Evolutionary conservation across 1,284 basidiomycete species (phyloP).

Genomic region (Phellinidium pouzarii): DNA sequence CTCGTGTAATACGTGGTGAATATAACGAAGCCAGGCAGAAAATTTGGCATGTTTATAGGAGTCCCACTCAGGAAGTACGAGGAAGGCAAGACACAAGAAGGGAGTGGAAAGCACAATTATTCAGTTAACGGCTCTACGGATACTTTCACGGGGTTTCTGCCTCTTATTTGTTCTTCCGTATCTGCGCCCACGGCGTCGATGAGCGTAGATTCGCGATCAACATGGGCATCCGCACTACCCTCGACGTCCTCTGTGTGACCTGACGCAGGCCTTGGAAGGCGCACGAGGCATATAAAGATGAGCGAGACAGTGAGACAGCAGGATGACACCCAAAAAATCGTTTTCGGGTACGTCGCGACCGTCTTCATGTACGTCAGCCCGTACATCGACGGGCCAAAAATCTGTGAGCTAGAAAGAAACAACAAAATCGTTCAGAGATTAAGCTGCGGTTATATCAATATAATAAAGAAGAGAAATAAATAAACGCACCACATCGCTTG

Average conservation of each 20-base stretch:
- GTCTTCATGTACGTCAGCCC: conserved; percentile 55
- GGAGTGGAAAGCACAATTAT: too few species aligned
- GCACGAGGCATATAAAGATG: conserved; percentile 32
- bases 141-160: not conserved
- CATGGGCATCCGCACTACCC: not conserved
- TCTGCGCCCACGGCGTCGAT: conserved; percentile 3
- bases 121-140: not conserved
- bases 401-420: conserved; percentile 34
- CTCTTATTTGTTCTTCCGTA: not conserved
- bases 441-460: not conserved
- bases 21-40: too few species aligned
- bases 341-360: conserved; percentile 48
- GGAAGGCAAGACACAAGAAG: too few species aligned
- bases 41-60: too few species aligned
- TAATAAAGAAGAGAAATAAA: not conserved
- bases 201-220: conserved; percentile 7
- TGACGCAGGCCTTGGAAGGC: conserved; percentile 24
- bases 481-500: conserved; percentile 49
- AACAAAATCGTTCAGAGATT: not conserved
- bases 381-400: conserved; percentile 55
- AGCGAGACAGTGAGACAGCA: conserved; percentile 34
- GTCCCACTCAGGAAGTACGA: too few species aligned
- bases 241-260: not conserved
- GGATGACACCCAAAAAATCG: conserved; percentile 47
- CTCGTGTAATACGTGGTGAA: too few species aligned